phyloP scores from a whole-genome alignment of 371 early-diverging fungal species.

The Mucor ambiguus region DNA sequence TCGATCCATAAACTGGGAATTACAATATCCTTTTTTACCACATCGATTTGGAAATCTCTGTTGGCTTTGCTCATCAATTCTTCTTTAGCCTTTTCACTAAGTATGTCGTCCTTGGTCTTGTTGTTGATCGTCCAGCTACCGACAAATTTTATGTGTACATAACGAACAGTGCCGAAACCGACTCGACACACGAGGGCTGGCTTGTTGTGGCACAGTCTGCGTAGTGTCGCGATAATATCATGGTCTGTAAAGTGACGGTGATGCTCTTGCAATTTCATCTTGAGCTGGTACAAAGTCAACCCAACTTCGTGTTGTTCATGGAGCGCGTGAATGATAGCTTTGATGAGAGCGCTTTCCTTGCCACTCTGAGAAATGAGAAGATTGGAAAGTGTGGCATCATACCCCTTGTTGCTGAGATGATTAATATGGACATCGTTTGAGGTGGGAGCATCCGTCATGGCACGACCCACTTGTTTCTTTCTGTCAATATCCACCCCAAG shows the following conservation, averaged over 20 bases:
- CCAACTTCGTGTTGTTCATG: conserved; percentile 12
- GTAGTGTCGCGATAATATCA: conserved; percentile 16
- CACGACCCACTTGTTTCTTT: background rate
- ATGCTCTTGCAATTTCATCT: background rate
- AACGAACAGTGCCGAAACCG: conserved; percentile 29
- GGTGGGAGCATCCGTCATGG: background rate
- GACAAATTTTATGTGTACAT: conserved; percentile 20
- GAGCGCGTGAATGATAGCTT: conserved; percentile 15
- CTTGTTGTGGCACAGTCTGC: conserved; percentile 7
- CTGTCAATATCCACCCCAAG: background rate
- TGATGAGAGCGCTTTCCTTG: background rate
- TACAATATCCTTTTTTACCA: conserved; percentile 12
- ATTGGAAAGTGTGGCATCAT: background rate
- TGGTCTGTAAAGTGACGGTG: conserved; percentile 5
- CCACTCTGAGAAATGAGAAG: background rate
- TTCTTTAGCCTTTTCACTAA: background rate
- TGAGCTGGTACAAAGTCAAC: conserved; percentile 17
- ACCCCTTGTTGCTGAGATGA: background rate
- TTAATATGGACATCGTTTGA: background rate
- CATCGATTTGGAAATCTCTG: background rate
- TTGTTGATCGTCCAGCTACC: conserved; percentile 19
- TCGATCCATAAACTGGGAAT: conserved; percentile 35
- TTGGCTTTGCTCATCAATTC: background rate
- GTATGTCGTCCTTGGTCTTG: background rate
- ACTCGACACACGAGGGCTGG: conserved; percentile 22